A percentile compares a stretch with the other conserved stretches of the same genome.
Conservation (phyloP, 495 filamentous ascomycete genomes). For the Aspergillus baeticus region DNA sequence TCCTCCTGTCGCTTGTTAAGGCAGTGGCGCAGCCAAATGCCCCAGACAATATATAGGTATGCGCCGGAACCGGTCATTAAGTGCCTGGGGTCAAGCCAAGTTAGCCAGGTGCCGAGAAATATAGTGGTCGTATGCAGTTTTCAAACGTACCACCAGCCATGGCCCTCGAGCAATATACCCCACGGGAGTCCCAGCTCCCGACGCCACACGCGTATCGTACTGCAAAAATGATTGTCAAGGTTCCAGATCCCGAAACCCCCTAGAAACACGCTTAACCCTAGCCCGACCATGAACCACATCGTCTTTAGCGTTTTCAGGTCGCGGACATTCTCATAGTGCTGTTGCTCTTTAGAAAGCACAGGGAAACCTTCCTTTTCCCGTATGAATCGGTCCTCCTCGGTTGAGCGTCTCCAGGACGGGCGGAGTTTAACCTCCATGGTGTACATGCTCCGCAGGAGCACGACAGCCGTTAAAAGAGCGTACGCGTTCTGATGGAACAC, state of each 20-base stretch:
- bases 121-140: not conserved
- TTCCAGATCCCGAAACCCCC: conserved; percentile 86
- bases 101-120: conserved; percentile 1
- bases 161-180: conserved; percentile 86
- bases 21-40: conserved; percentile 81
- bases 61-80: conserved; percentile 67
- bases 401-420: conserved; percentile 48
- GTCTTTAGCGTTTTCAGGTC: conserved; percentile 59
- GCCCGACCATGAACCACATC: conserved; percentile 75
- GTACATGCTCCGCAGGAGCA: conserved; percentile 80
- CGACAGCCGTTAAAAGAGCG: conserved; percentile 71
- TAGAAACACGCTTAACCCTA: conserved; percentile 73
- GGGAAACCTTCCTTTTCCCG: conserved; percentile 39
- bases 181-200: conserved; percentile 78
- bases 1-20: conserved; percentile 75
- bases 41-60: conserved; percentile 83
- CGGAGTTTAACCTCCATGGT: conserved; percentile 84
- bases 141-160: conserved; percentile 91
- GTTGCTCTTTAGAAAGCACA: conserved; percentile 40
- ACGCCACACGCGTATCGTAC: conserved; percentile 66
- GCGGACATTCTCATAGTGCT: conserved; percentile 51
- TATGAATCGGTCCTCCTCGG: conserved; percentile 42
- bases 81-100: conserved; percentile 45
- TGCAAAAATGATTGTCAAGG: conserved; percentile 81
- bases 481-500: conserved; percentile 91